phyloP scores from a whole-genome alignment of 2,329 filamentous ascomycete species.

The Hymenoscyphus scutula region DNA sequence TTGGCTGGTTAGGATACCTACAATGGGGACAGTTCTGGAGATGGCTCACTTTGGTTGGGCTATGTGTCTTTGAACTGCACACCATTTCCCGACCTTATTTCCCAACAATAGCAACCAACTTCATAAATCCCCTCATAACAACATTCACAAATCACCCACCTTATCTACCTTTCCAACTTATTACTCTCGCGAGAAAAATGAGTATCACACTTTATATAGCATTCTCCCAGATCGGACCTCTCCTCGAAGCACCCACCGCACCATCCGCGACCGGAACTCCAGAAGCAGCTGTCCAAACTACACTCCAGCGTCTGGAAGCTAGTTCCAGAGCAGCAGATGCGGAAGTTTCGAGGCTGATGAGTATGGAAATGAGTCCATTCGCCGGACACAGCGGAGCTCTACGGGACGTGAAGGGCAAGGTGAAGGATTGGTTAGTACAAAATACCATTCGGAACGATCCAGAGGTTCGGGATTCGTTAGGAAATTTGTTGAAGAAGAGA shows the following conservation, averaged over 20 bases:
- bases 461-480: conserved; percentile 78
- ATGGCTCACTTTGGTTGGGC: conserved; percentile 54
- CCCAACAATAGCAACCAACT: conserved; percentile 43
- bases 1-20: conserved; percentile 65
- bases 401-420: conserved; percentile 62
- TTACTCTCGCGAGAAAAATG: conserved; percentile 71
- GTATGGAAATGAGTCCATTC: conserved; percentile 79
- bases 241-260: conserved; percentile 45
- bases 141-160: conserved; percentile 49
- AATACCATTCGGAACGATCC: conserved; percentile 78
- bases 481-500: conserved; percentile 61
- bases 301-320: conserved; percentile 64
- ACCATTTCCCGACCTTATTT: conserved; percentile 53
- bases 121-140: conserved; percentile 46
- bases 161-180: conserved; percentile 81
- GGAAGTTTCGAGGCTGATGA: conserved; percentile 70
- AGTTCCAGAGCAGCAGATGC: conserved; percentile 58
- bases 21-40: conserved; percentile 65
- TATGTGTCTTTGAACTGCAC: conserved; percentile 57
- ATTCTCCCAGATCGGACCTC: conserved; percentile 74
- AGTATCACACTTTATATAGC: conserved; percentile 80
- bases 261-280: conserved; percentile 38
- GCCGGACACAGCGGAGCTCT: conserved; percentile 66
- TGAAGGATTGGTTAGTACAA: conserved; percentile 85
- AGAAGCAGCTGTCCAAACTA: conserved; percentile 55